These are phyloP conservation scores for Nematodospora anomalae DNA, from an alignment of 1,139 yeast species.

Conservation along the genomic window DNA sequence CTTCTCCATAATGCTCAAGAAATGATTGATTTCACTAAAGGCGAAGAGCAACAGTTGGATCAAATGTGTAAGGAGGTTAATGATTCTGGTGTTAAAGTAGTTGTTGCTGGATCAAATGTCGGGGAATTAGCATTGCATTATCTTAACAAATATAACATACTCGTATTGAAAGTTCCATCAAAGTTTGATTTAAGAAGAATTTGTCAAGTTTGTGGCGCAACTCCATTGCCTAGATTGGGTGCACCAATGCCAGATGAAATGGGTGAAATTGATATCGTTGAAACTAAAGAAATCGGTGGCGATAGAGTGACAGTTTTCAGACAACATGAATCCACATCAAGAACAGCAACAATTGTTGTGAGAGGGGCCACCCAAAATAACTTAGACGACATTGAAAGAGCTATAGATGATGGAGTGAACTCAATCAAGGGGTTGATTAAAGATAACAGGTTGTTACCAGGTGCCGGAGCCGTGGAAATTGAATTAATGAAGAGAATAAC, in stretches of 20 bases:
- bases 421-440: constrained; percentile 87
- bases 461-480: constrained; percentile 97
- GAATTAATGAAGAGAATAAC: constrained; percentile 81
- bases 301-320: constrained; percentile 94
- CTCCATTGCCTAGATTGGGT: constrained; percentile 92
- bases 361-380: constrained; percentile 98
- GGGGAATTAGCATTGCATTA: constrained; percentile 94
- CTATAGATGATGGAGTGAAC: constrained; percentile 95
- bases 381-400: constrained; percentile 93
- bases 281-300: constrained; percentile 93
- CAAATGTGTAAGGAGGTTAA: constrained; percentile 79
- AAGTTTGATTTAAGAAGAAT: constrained; percentile 92
- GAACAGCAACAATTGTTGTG: constrained; percentile 86
- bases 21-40: constrained; percentile 93
- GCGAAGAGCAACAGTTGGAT: constrained; percentile 94
- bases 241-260: constrained; percentile 95
- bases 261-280: constrained; percentile 85
- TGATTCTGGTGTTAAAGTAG: constrained; percentile 83
- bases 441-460: constrained; percentile 80
- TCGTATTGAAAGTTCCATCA: constrained; percentile 87
- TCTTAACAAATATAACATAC: constrained; percentile 79
- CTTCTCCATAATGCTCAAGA: constrained; percentile 93
- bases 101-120: constrained; percentile 88
- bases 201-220: constrained; percentile 96
- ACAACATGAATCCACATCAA: constrained; percentile 69